phyloP scores from a whole-genome alignment of 2,329 filamentous ascomycete genomes.

The Neonectria faginata region DNA sequence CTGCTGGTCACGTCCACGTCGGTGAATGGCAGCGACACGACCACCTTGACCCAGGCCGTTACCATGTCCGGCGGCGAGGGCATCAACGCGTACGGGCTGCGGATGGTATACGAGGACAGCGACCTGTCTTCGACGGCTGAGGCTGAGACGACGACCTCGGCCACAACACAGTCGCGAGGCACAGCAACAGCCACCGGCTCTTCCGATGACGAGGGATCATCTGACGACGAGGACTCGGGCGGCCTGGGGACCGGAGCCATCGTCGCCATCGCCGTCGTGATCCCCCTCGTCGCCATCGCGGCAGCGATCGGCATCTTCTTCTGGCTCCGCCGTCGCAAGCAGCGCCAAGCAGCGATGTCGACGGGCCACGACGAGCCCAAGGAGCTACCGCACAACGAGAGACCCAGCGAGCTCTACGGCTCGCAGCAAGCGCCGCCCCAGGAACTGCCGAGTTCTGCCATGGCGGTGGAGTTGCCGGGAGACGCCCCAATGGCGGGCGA shows the following conservation, averaged over 20 bases:
- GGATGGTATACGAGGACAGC: slow-evolving; percentile 51
- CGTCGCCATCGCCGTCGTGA: slow-evolving; percentile 47
- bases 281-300: slow-evolving; percentile 47
- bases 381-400: slow-evolving; percentile 19
- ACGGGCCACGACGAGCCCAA: slow-evolving; percentile 16
- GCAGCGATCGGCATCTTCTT: slow-evolving; percentile 43
- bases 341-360: slow-evolving; percentile 8
- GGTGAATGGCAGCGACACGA: slow-evolving; percentile 28
- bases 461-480: slow-evolving; percentile 29
- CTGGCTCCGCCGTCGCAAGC: slow-evolving; percentile 45
- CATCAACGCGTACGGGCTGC: slow-evolving; percentile 51
- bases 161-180: slow-evolving; percentile 4
- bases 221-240: neutral
- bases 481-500: slow-evolving; percentile 10
- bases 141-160: slow-evolving; percentile 15
- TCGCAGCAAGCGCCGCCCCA: slow-evolving; percentile 15
- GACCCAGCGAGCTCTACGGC: slow-evolving; percentile 28
- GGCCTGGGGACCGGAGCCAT: slow-evolving; percentile 42
- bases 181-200: neutral
- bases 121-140: slow-evolving; percentile 36
- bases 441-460: slow-evolving; percentile 16
- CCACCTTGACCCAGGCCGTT: slow-evolving; percentile 33
- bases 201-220: neutral
- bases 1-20: slow-evolving; percentile 44
- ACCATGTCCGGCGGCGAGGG: slow-evolving; percentile 42